Conservation (phyloP, 495 filamentous ascomycete species). For the Penicillium longicatenatum region DNA sequence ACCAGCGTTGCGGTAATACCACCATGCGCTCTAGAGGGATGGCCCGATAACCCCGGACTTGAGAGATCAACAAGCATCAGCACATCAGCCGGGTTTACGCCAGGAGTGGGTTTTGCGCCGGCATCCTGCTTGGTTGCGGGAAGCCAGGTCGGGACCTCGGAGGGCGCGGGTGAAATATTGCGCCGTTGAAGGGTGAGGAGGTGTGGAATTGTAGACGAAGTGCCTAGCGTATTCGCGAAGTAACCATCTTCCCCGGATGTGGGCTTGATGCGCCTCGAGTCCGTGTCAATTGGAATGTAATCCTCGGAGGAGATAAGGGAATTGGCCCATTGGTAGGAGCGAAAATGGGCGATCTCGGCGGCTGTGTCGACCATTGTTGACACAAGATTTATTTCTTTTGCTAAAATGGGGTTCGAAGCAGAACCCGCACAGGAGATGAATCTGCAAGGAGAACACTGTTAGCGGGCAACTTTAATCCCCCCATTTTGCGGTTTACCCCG, state of each 20-base stretch:
- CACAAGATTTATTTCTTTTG: too few relatives aligned
- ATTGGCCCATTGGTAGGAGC: conserved; percentile 27
- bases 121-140: conserved; percentile 33
- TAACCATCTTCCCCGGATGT: conserved; percentile 44
- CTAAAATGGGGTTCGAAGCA: background rate
- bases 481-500: conserved; percentile 3
- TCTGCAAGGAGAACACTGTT: background rate
- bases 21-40: conserved; percentile 43
- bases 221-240: conserved; percentile 39
- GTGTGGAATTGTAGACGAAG: conserved; percentile 42
- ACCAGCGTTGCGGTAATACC: conserved; percentile 68
- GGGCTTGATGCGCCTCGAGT: conserved; percentile 39
- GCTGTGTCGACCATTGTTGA: conserved; percentile 23
- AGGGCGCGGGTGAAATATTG: conserved; percentile 24
- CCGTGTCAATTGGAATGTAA: conserved; percentile 39
- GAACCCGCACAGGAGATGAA: background rate
- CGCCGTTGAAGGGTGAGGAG: conserved; percentile 38
- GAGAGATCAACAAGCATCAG: conserved; percentile 39
- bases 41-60: conserved; percentile 40
- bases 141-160: conserved; percentile 34
- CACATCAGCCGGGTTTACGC: conserved; percentile 36
- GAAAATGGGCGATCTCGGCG: conserved; percentile 27
- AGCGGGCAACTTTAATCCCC: background rate
- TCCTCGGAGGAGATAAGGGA: conserved; percentile 31
- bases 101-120: conserved; percentile 25